A percentile compares a stretch with the other conserved stretches of the same genome.
Conservation (phyloP, 106 monocot species). For the Gastrodia elata region DNA sequence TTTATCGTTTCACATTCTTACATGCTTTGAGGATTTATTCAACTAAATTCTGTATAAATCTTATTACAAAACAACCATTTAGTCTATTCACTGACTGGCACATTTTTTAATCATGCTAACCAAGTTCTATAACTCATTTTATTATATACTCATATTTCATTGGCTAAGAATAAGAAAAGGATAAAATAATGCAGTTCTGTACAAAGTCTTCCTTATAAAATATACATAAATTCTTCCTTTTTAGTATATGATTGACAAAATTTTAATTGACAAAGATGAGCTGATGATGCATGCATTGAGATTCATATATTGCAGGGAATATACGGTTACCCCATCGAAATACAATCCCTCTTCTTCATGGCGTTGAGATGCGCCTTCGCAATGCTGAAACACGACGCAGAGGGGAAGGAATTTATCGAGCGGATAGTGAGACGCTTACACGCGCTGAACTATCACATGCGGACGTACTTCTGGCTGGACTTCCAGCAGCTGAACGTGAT, state of each 20-base stretch:
- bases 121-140: no score
- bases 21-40: no score
- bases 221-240: no score
- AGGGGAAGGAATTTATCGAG: slow-evolving; percentile 43
- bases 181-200: no score
- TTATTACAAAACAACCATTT: no score
- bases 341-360: slow-evolving; percentile 42
- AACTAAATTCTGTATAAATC: no score
- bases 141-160: neutral
- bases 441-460: slow-evolving; percentile 19
- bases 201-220: no score
- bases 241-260: no score
- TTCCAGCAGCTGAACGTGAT: slow-evolving; percentile 20
- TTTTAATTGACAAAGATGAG: neutral
- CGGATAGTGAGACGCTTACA: slow-evolving; percentile 11
- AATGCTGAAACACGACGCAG: slow-evolving; percentile 43
- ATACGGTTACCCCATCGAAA: slow-evolving; percentile 61
- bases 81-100: no score
- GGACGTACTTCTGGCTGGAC: slow-evolving; percentile 21
- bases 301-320: slow-evolving; percentile 28
- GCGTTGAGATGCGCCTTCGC: slow-evolving; percentile 16
- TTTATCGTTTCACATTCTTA: no score
- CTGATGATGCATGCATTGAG: neutral
- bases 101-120: no score
- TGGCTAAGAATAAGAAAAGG: neutral